Evolutionary conservation across 768 basidiomycete species (phyloP), one percentile per base, ranked within the genome.

Genomic region (Hygrocybe coccinea): DNA sequence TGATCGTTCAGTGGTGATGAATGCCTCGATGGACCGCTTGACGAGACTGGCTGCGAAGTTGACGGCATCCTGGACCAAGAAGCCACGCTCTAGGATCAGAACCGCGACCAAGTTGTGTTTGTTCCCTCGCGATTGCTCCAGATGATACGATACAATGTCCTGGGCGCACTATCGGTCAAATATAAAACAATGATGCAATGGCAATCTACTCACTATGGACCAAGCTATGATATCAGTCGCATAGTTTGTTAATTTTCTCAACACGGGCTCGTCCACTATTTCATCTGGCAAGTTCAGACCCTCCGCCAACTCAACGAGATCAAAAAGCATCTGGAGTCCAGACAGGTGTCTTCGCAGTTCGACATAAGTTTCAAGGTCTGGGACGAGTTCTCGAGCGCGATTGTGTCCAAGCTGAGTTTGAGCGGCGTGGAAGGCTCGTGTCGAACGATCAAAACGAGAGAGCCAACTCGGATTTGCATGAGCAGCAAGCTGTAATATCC

Each of bases 101-200:
- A 85, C 63, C 3, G 73, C 67, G 41, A 87, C 72, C 35, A 85
- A 63, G 54, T 83, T 85, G 61, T 71, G 60, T 7, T 59, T 60
- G 25, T 75, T 71, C 22, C 63, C 69, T 39, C 41, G 61, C 25
- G 65, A 64, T 59, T 78, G 77, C 29, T 77, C 70, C 14, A 70
- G 67, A 60, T 80, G 82, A 63, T 77, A 86, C 1, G 83, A 76
- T 1, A 79, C 70, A 5, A 86, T 73, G 60, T 87, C 86, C 86
- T 87, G 24, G 5, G 54, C 19, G 34, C 41, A n/a, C n/a, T 25
- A 11, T 59, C 49, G 50, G n/a, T 55, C 51, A 14, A 45, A n/a
- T 46, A 29, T 15, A 19, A 36, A 35, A 12, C 19, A 24, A 17
- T 33, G 43, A 3, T 2, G 25, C 9, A 10, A 46, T 17, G 15